Base-by-base conservation (phyloP, 1,284 basidiomycete genomes). In the Crepidotus sp. region DNA sequence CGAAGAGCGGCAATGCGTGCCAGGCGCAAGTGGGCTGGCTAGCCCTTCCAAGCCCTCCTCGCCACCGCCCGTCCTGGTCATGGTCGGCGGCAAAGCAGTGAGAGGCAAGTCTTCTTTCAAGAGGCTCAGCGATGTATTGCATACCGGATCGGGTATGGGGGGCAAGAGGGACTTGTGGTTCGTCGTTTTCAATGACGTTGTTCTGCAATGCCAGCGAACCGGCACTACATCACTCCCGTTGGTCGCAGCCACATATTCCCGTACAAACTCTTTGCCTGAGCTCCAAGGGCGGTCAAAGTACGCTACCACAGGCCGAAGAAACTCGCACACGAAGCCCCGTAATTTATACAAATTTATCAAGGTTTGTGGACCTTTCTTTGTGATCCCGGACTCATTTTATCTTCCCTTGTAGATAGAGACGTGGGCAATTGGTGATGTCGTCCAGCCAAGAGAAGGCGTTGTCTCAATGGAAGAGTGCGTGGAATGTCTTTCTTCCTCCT, bases 131-230 rank as follows among this genome's bases (percentile, higher is more conserved):
- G 91, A 94, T 55, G 85, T 83, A 14, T 68, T 89, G 18, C 70
- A 76, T 41, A 57, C 66, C 0, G 65, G 68, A 11, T 71, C 64
- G 44, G 76, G 76, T 10, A 61, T 83, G 17, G 80, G 82, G 22
- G 76, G 82, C 30, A 83, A 83, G 68, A 84, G 83, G 58, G 94
- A 98, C 55, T 59, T 93, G 39, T 98, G 95, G 95, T 71, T 95
- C 42, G 87, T 98, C 0, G 77, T 82, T 10, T 98, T 98, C 68
- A 93, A 93, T 44, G 95, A 98, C 60, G 94, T 98, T 35, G 84
- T 93, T 9, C 67, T 98, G 34, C 76, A 91, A 40, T 98, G 94
- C 61, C 90, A 94, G 58, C 74, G 89, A 41, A 85, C 81, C 1
- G 95, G 95, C 8, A 85, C 83, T 7, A 98, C 95, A 0, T 84